Evolutionary conservation across 345 rosid genomes (phyloP), one percentile per base, ranked within the genome.

Genomic region (Arabidopsis arenosa): DNA sequence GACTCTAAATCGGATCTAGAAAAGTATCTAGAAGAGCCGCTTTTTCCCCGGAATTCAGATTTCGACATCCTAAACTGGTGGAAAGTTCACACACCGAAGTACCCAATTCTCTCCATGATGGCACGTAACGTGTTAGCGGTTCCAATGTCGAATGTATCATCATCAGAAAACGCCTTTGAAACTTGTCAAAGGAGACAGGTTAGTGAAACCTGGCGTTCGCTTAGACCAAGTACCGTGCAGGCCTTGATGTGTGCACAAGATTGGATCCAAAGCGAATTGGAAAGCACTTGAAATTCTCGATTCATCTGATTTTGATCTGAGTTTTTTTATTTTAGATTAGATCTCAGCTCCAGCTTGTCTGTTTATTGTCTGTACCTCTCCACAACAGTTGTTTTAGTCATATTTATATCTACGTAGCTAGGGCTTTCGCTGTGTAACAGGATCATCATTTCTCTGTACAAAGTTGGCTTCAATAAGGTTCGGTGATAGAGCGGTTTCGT

Each of bases 171-270:
- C 45, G 82, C 88, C 8, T 75, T 75, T 51, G 57, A 68, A 15
- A 66, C 63, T 70, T 68, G 41, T 26, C 75, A 84, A 49, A 83
- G 87, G 53, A 80, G 83, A 56, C 81, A 70, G 63, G 83, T 92
- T 28, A 84, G 85, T 70, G 83, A 69, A 45, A 78, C 88, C 6
- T 87, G 93, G 79, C 66, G 86, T 68, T 80, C 86, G 21, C 80
- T 88, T 41, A 76, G 79, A 43, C 83, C 90, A 5, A 60, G 80
- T 49, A 89, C 91, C 4, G 81, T 90, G 47, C 93, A 90, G 74
- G 93, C 93, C 49, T 74, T 92, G 86, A 85, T 86, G 85, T 92
- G 97, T 81, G 87, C 89, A 6, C 90, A 84, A 75, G 93, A 90
- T 81, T 92, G 96, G 96, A 90, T 92, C 51, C 77, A 70, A 28